phyloP scores from a whole-genome alignment of 257 asterid genomes.

The Ballota nigra region DNA sequence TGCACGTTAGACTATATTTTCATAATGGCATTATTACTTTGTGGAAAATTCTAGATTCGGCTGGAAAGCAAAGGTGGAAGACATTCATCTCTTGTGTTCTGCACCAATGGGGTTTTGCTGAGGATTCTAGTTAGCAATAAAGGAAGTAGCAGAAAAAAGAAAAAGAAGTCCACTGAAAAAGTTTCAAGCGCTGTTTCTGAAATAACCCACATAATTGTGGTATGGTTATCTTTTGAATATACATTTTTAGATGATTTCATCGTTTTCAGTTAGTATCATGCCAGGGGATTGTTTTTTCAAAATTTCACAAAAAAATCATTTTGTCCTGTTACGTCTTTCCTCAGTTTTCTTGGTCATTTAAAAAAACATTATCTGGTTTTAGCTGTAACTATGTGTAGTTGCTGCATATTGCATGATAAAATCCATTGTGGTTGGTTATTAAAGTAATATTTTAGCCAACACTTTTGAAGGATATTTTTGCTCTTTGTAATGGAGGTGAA shows the following conservation, averaged over 20 bases:
- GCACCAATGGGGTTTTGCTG: constrained; percentile 87
- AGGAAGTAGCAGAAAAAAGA: constrained; percentile 37
- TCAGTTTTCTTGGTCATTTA: constrained; percentile 4
- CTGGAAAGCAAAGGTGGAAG: constrained; percentile 88
- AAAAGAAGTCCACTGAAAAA: constrained; percentile 33
- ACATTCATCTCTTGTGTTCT: constrained; percentile 80
- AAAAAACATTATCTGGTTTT: constrained; percentile 8
- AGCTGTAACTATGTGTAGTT: background rate
- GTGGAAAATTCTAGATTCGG: constrained; percentile 63
- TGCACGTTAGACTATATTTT: too few relatives aligned
- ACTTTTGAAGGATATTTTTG: background rate
- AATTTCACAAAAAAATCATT: background rate
- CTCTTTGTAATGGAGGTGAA: background rate
- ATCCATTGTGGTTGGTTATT: background rate
- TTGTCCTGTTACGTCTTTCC: background rate
- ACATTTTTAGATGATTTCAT: constrained; percentile 19
- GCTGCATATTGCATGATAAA: background rate
- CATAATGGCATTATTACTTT: constrained; percentile 17
- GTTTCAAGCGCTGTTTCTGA: constrained; percentile 40
- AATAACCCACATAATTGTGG: constrained; percentile 94
- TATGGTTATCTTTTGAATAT: constrained; percentile 28
- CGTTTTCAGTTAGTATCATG: background rate
- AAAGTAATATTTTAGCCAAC: background rate
- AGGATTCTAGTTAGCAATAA: constrained; percentile 59
- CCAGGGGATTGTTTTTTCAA: background rate